phyloP scores from a whole-genome alignment of 2,329 filamentous ascomycete species.

The Leptodontidium sp. region DNA sequence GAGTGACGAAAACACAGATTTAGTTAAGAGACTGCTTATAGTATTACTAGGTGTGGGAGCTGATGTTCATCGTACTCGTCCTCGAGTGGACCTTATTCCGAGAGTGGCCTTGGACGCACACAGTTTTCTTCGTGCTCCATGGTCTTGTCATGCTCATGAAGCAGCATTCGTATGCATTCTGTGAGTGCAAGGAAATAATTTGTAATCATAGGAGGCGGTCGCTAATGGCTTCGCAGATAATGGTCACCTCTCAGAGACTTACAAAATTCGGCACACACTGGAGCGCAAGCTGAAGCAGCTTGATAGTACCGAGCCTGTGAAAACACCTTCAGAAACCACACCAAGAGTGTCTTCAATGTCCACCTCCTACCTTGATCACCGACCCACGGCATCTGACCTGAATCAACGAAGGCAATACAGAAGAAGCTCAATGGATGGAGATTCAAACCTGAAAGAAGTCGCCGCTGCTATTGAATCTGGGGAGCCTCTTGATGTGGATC shows the following conservation, averaged over 20 bases:
- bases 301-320: constrained; percentile 58
- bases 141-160: constrained; percentile 83
- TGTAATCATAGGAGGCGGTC: neutral
- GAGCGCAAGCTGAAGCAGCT: constrained; percentile 62
- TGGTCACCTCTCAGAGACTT: constrained; percentile 71
- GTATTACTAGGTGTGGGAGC: constrained; percentile 69
- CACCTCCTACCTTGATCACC: constrained; percentile 54
- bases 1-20: constrained; percentile 39
- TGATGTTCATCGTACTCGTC: constrained; percentile 65
- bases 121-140: constrained; percentile 79
- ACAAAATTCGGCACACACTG: constrained; percentile 58
- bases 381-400: constrained; percentile 52
- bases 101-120: constrained; percentile 86
- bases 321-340: constrained; percentile 53
- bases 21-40: neutral
- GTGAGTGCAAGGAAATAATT: constrained; percentile 23
- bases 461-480: constrained; percentile 68
- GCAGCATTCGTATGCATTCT: constrained; percentile 81
- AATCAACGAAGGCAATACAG: constrained; percentile 53
- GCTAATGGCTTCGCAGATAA: constrained; percentile 58
- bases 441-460: constrained; percentile 65
- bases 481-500: constrained; percentile 65
- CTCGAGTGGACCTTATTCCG: constrained; percentile 73
- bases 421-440: constrained; percentile 32
- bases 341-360: constrained; percentile 54